A percentile compares a stretch with the other conserved stretches of the same genome.
These are phyloP conservation scores for Pythium rhizo-oryzae DNA, from an alignment of 352 stramenopile genomes.

Conservation along the genomic window DNA sequence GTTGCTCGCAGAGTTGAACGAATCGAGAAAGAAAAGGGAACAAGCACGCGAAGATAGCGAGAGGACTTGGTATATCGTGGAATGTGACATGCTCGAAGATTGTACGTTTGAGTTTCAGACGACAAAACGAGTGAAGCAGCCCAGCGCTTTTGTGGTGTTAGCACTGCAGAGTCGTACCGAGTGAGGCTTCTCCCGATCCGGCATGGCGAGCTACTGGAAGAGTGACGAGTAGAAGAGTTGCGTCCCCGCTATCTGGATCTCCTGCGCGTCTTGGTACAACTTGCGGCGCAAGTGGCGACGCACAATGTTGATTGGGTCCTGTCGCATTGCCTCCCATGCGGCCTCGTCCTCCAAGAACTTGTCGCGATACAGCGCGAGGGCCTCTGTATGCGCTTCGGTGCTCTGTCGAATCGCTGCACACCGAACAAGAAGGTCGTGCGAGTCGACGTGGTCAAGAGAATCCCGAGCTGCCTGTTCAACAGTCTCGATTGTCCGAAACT, in stretches of 20 bases:
- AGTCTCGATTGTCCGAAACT: slow-evolving; percentile 54
- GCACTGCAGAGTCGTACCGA: neutral
- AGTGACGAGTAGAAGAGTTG: slow-evolving; percentile 71
- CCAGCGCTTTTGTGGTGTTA: slow-evolving; percentile 45
- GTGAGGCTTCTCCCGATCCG: neutral
- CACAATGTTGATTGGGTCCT: slow-evolving; percentile 72
- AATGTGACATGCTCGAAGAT: slow-evolving; percentile 37
- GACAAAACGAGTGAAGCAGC: slow-evolving; percentile 67
- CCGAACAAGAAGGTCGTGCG: slow-evolving; percentile 71
- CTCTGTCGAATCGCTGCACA: slow-evolving; percentile 68
- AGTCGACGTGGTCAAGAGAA: slow-evolving; percentile 52
- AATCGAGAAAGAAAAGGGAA: neutral
- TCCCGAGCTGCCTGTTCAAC: slow-evolving; percentile 61
- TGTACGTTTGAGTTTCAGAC: slow-evolving; percentile 65
- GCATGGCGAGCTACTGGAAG: slow-evolving; percentile 36
- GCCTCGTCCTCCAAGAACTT: slow-evolving; percentile 58
- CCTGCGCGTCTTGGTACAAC: slow-evolving; percentile 58
- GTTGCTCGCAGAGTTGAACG: slow-evolving; percentile 37
- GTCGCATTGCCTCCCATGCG: slow-evolving; percentile 68
- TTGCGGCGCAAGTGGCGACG: slow-evolving; percentile 55
- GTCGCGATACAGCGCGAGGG: slow-evolving; percentile 48
- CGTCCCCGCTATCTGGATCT: slow-evolving; percentile 63
- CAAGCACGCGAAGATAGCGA: neutral
- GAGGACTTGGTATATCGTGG: slow-evolving; percentile 35
- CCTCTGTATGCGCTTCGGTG: slow-evolving; percentile 45